Evolutionary conservation across 2,329 filamentous ascomycete species (phyloP).

Genomic region (Trichoderma oligosporum): DNA sequence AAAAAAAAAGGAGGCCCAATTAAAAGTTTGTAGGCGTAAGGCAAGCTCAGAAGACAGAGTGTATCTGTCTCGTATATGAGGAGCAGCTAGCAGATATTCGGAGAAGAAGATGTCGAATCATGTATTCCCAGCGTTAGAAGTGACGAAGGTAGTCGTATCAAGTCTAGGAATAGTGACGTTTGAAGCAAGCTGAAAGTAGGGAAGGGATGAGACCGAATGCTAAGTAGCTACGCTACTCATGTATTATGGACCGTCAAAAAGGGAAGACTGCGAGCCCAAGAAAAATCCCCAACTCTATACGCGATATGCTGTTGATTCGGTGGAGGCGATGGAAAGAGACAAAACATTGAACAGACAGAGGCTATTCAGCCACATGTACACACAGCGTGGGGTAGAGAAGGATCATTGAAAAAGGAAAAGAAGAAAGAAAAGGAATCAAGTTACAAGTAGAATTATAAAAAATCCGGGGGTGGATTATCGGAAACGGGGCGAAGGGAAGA

Average conservation of each 20-base stretch:
- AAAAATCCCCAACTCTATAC: neutral
- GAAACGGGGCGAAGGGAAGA: constrained; percentile 14
- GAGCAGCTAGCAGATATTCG: neutral
- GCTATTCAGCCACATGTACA: constrained; percentile 3
- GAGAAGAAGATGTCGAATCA: neutral
- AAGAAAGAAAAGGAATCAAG: constrained; percentile 15
- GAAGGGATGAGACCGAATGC: too few species aligned
- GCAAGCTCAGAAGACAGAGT: neutral
- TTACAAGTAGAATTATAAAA: constrained; percentile 11
- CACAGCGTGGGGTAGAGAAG: constrained; percentile 17
- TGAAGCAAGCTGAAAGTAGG: neutral
- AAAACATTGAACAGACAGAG: constrained; percentile 11
- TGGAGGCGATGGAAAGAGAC: neutral
- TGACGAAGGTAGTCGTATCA: constrained; percentile 3
- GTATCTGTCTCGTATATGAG: neutral
- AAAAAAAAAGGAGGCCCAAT: neutral
- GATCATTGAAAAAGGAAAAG: constrained; percentile 9
- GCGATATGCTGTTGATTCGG: neutral
- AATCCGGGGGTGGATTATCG: constrained; percentile 21
- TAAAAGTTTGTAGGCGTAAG: neutral
- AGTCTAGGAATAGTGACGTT: neutral
- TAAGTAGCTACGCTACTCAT: too few species aligned
- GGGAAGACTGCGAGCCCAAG: neutral
- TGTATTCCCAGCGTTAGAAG: neutral
- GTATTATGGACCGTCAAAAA: constrained; percentile 6